These are phyloP conservation scores for Wickerhamiella sorbophila DNA, from an alignment of 805 yeast genomes.

Conservation along the genomic window DNA sequence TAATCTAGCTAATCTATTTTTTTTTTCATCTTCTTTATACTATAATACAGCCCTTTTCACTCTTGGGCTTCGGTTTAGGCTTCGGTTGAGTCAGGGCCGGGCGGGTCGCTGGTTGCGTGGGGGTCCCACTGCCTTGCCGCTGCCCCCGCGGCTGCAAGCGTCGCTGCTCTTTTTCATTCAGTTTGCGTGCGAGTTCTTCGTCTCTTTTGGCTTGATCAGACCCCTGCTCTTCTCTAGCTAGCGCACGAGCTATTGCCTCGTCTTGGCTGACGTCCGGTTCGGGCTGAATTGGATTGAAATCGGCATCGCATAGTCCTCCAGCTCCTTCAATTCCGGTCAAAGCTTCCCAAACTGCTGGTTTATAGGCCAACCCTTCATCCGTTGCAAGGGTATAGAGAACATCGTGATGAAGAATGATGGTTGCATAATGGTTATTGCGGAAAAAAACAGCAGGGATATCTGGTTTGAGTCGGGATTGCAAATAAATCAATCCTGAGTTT, in stretches of 20 bases:
- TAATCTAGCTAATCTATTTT: too few species aligned
- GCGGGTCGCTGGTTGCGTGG: too few species aligned
- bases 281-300: constrained; percentile 33
- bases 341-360: constrained; percentile 64
- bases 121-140: too few species aligned
- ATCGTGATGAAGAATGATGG: constrained; percentile 34
- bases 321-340: constrained; percentile 54
- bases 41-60: too few species aligned
- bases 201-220: constrained; percentile 13
- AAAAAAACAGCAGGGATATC: constrained; percentile 59
- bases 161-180: too few species aligned
- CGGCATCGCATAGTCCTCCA: constrained; percentile 58
- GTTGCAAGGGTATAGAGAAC: constrained; percentile 55
- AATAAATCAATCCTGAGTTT: constrained; percentile 39
- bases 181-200: constrained; percentile 21
- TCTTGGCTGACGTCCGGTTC: constrained; percentile 7
- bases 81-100: too few species aligned
- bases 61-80: too few species aligned
- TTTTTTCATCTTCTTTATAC: too few species aligned
- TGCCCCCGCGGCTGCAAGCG: too few species aligned
- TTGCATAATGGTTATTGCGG: constrained; percentile 79
- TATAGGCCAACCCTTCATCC: constrained; percentile 46
- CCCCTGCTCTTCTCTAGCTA: constrained; percentile 5
- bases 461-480: constrained; percentile 33
- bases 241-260: constrained; percentile 3